A percentile compares a stretch with the other conserved stretches of the same genome.
Conservation (phyloP, 371 early-diverging fungal genomes). For the Mucor sp. region DNA sequence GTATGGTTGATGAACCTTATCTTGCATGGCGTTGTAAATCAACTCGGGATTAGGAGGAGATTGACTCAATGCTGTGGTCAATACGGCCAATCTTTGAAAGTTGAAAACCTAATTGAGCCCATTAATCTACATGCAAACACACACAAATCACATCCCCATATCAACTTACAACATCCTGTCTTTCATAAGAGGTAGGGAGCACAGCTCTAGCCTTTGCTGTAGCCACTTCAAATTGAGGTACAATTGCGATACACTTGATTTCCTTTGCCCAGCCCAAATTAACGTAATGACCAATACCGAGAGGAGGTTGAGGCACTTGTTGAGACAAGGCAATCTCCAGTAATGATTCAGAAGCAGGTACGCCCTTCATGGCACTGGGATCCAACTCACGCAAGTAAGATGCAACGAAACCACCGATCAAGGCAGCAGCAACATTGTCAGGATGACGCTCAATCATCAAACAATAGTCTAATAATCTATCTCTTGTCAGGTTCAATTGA, state of each 20-base stretch:
- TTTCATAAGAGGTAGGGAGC: constrained; percentile 76
- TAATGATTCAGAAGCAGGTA: constrained; percentile 63
- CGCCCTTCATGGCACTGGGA: constrained; percentile 55
- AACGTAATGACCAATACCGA: constrained; percentile 70
- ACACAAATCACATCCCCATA: neutral
- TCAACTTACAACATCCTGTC: constrained; percentile 77
- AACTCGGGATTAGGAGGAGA: constrained; percentile 69
- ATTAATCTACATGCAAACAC: neutral
- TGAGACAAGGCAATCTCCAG: constrained; percentile 40
- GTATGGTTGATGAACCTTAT: constrained; percentile 94
- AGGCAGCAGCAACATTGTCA: constrained; percentile 93
- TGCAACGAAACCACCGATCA: constrained; percentile 94
- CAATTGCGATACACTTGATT: constrained; percentile 83
- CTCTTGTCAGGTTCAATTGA: constrained; percentile 63
- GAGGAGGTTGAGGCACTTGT: constrained; percentile 57
- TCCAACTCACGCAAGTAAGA: constrained; percentile 69
- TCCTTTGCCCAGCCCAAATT: constrained; percentile 66
- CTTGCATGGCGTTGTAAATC: constrained; percentile 92
- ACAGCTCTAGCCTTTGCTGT: constrained; percentile 91
- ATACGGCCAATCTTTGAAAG: constrained; percentile 89
- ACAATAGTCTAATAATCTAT: constrained; percentile 84
- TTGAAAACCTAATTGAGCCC: constrained; percentile 74
- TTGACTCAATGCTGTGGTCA: constrained; percentile 79
- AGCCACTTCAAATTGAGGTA: constrained; percentile 91
- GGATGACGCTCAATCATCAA: constrained; percentile 94